These are phyloP conservation scores for Hypsizygus marmoreus DNA, from an alignment of 768 basidiomycete species.

Conservation along the genomic window DNA sequence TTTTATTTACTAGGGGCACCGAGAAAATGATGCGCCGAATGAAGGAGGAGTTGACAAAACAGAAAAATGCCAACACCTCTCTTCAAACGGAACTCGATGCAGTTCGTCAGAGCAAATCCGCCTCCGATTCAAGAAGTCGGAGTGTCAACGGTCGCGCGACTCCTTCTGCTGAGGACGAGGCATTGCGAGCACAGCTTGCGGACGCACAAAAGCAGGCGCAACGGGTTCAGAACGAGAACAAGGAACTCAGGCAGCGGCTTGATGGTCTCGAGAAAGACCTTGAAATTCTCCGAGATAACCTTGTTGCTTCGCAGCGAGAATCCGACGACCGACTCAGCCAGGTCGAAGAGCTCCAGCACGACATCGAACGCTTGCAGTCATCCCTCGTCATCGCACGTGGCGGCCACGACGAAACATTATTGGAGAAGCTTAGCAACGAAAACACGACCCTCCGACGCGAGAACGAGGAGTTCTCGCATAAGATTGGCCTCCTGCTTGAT, in stretches of 20 bases:
- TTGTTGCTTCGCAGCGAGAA: conserved; percentile 73
- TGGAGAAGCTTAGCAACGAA: conserved; percentile 83
- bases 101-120: conserved; percentile 59
- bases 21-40: conserved; percentile 98
- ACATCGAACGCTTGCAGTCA: conserved; percentile 74
- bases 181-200: conserved; percentile 67
- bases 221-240: conserved; percentile 72
- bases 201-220: conserved; percentile 80
- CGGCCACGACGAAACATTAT: conserved; percentile 72
- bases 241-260: conserved; percentile 72
- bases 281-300: conserved; percentile 65
- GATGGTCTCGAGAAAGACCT: conserved; percentile 77
- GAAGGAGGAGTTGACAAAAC: conserved; percentile 92
- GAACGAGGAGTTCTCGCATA: conserved; percentile 88
- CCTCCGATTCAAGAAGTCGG: conserved; percentile 42
- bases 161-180: conserved; percentile 78
- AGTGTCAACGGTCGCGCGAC: conserved; percentile 75
- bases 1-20: conserved; percentile 65
- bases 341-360: conserved; percentile 79
- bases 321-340: conserved; percentile 76
- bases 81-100: conserved; percentile 86
- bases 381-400: conserved; percentile 75
- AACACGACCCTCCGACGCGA: conserved; percentile 79
- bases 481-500: conserved; percentile 86
- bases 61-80: conserved; percentile 77